Conservation (phyloP, 2,329 filamentous ascomycete genomes). For the Diaporthe velutina region DNA sequence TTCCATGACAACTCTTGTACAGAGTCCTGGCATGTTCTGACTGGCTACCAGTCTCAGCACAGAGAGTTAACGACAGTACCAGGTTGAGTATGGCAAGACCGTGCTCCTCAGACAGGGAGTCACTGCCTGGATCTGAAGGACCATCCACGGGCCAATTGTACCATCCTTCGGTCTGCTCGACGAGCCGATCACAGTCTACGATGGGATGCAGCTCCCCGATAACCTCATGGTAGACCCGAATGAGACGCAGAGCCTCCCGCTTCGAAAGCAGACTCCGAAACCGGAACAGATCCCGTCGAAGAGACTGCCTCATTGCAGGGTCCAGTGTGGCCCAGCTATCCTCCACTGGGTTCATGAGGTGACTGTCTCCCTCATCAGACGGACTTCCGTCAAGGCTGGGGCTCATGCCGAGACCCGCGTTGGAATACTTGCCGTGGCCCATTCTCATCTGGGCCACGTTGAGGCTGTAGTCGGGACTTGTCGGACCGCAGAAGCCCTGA, state of each 20-base stretch:
- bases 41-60: not conserved
- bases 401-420: not conserved
- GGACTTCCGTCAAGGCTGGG: not conserved
- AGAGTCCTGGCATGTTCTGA: not conserved
- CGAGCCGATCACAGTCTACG: not conserved
- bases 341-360: not conserved
- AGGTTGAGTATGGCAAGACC: not conserved
- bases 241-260: not conserved
- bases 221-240: not conserved
- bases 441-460: not conserved
- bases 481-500: not conserved
- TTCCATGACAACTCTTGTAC: not conserved
- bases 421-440: not conserved
- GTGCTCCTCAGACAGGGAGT: not conserved
- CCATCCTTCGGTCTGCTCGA: not conserved
- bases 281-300: not conserved
- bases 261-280: not conserved
- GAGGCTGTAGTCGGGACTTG: slow-evolving; percentile 1
- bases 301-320: not conserved
- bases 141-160: not conserved
- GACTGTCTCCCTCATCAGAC: not conserved
- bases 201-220: not conserved
- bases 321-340: not conserved
- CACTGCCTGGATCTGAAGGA: not conserved
- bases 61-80: not conserved